These are phyloP conservation scores for Chaetomiaceae sp. DNA, from an alignment of 2,329 filamentous ascomycete genomes.

Conservation along the genomic window DNA sequence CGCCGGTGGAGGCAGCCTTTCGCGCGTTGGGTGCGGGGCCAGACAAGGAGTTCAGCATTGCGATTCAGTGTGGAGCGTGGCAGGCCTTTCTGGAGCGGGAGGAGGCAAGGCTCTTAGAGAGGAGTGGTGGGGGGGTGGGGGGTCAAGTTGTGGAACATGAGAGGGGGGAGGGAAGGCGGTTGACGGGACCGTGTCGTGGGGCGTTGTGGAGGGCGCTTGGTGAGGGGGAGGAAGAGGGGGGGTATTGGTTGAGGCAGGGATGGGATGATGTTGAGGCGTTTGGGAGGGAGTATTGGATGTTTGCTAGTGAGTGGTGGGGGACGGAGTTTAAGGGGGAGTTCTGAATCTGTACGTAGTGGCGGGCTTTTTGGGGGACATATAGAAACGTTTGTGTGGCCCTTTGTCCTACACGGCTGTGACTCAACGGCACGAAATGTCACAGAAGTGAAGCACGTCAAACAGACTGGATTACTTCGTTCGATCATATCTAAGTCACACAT, in stretches of 20 bases:
- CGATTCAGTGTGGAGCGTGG: slow-evolving; percentile 1
- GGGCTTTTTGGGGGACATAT: too few relatives aligned
- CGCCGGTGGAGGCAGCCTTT: neutral
- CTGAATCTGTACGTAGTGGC: too few relatives aligned
- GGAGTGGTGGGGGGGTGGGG: neutral
- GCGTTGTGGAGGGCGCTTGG: neutral
- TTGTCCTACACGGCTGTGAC: too few relatives aligned
- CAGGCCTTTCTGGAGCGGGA: neutral
- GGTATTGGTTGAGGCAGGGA: slow-evolving; percentile 2
- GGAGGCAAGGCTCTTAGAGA: neutral
- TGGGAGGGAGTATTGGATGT: neutral
- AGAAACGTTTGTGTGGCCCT: too few relatives aligned
- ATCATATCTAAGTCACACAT: too few relatives aligned
- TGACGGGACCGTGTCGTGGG: neutral
- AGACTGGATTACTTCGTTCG: too few relatives aligned
- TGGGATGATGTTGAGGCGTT: neutral
- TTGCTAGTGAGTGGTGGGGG: neutral
- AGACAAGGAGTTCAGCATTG: slow-evolving; percentile 1
- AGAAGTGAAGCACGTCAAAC: too few relatives aligned
- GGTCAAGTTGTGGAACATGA: too few relatives aligned
- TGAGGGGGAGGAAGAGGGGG: neutral
- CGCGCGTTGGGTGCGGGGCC: neutral
- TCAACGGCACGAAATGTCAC: too few relatives aligned
- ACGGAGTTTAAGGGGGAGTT: neutral
- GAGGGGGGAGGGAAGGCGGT: too few relatives aligned